phyloP scores from a whole-genome alignment of 306 rosid genomes.

The Morella rubra region DNA sequence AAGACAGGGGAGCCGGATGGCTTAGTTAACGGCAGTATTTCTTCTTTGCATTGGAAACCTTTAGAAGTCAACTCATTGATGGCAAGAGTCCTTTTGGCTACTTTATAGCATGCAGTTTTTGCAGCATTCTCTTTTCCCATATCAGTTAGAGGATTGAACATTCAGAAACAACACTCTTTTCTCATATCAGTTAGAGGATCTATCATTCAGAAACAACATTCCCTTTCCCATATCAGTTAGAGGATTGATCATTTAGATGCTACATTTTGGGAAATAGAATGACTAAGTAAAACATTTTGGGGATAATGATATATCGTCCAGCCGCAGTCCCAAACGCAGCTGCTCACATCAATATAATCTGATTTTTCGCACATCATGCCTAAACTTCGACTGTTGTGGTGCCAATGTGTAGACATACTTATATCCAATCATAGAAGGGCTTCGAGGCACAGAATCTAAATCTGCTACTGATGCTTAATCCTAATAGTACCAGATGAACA shows the following conservation, averaged over 20 bases:
- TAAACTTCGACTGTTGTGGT: neutral
- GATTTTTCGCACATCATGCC: neutral
- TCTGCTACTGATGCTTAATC: conserved; percentile 12
- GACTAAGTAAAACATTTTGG: neutral
- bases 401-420: neutral
- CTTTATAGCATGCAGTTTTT: too few relatives aligned
- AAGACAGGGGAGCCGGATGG: neutral
- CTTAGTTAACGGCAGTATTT: neutral
- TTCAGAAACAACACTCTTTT: too few relatives aligned
- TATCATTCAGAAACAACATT: neutral
- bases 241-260: neutral
- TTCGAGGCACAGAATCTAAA: neutral
- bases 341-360: neutral
- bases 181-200: too few relatives aligned
- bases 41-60: neutral
- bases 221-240: neutral
- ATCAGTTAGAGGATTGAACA: too few relatives aligned
- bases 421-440: neutral
- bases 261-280: neutral
- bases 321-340: neutral
- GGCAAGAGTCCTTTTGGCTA: too few relatives aligned
- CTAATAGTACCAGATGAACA: neutral
- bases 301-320: neutral
- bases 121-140: too few relatives aligned
- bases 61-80: too few relatives aligned